phyloP scores from a whole-genome alignment of 441 rosid species.

The Cnidoscolus chayamansa region DNA sequence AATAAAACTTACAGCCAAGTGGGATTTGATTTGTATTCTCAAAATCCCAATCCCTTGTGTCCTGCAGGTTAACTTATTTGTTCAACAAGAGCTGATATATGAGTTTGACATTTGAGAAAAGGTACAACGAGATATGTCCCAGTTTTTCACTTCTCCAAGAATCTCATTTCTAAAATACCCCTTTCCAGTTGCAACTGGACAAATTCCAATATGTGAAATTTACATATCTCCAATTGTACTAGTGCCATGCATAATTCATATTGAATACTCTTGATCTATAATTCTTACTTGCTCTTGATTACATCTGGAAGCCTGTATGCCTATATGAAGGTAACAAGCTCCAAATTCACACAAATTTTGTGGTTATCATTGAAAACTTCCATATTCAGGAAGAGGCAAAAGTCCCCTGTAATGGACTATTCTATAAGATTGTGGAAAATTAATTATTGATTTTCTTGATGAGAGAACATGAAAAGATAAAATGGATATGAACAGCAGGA shows the following conservation, averaged over 20 bases:
- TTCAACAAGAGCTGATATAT: too few species aligned
- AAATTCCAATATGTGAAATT: too few species aligned
- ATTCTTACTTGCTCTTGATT: neutral
- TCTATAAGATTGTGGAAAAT: neutral
- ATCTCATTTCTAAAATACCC: too few species aligned
- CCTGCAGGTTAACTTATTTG: too few species aligned
- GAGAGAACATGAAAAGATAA: neutral
- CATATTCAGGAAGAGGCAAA: neutral
- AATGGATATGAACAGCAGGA: neutral
- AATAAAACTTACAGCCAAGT: too few species aligned
- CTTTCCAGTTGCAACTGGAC: too few species aligned
- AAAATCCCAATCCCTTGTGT: too few species aligned
- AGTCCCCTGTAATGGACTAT: neutral
- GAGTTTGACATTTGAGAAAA: too few species aligned
- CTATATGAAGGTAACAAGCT: neutral
- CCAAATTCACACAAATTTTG: neutral
- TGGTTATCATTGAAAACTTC: neutral
- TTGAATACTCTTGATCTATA: constrained; percentile 24
- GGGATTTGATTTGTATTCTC: too few species aligned
- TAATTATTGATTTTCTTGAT: neutral
- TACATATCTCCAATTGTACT: too few species aligned
- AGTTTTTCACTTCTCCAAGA: too few species aligned
- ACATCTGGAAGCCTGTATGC: neutral
- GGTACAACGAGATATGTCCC: too few species aligned
- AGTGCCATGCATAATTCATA: constrained; percentile 16